Percentiles rank a stretch among this genome's conserved stretches.
Evolutionary conservation across 129 eudicot genomes (phyloP).

Genomic region (Flaveria bidentis): DNA sequence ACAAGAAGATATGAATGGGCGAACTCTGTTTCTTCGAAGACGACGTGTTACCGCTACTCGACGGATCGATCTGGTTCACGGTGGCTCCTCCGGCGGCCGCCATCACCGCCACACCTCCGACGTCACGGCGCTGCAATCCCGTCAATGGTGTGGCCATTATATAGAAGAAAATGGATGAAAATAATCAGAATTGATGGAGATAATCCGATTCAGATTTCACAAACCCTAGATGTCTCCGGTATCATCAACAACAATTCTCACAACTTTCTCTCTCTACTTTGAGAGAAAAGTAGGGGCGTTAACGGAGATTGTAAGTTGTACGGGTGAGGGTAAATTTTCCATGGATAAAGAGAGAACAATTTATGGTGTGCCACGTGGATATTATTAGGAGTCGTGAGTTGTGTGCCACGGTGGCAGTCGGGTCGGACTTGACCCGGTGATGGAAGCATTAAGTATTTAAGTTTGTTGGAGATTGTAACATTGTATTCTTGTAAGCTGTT

Average conservation of each 20-base stretch:
- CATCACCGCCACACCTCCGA: constrained; percentile 71
- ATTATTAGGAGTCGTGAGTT: background rate
- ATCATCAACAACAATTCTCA: constrained; percentile 27
- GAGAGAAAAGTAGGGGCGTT: constrained; percentile 12
- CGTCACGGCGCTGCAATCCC: constrained; percentile 62
- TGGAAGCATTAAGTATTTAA: background rate
- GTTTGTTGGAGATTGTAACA: too few species aligned
- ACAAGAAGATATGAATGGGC: constrained; percentile 83
- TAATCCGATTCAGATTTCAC: constrained; percentile 59
- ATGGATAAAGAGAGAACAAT: constrained; percentile 54
- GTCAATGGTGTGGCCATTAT: constrained; percentile 93
- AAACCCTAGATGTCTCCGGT: constrained; percentile 46
- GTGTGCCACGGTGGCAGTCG: constrained; percentile 35
- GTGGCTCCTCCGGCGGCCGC: constrained; percentile 43
- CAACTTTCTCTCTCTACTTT: constrained; percentile 33
- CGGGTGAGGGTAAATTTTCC: constrained; percentile 21
- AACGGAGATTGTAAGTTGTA: constrained; percentile 10
- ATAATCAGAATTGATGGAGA: constrained; percentile 9
- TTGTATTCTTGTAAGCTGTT: too few species aligned
- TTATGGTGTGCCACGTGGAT: constrained; percentile 64
- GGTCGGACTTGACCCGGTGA: constrained; percentile 45
- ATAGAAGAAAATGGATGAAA: background rate
- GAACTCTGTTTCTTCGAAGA: constrained; percentile 52
- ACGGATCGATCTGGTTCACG: constrained; percentile 53
- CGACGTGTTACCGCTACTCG: constrained; percentile 36